Evolutionary conservation across 192 early-diverging fungal genomes (phyloP), one percentile per base, ranked within the genome.

Genomic region (Umbelopsis isabellina): DNA sequence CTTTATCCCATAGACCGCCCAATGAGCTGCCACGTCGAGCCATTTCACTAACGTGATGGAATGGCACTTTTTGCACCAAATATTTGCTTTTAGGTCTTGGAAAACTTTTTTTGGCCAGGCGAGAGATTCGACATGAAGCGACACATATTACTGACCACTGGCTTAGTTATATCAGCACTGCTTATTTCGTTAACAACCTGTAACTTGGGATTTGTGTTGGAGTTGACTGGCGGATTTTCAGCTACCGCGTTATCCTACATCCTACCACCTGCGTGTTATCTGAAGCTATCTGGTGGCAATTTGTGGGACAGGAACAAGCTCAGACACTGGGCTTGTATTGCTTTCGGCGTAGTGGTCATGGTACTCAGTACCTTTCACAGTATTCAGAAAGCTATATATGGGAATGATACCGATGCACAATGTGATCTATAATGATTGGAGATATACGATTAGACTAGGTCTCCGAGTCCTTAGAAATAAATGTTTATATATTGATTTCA

Each of bases 181-280:
- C 51, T 77, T 1, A 85, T 97, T 10, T 92, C 94, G 2, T 80
- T 95, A 27, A 68, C 85, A 3, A 93, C 92, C 4, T 91, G 90
- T 58, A 87, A 96, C 70, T 74, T 97, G 49, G 95, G 95, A 4
- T 86, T 95, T 66, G 81, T 97, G 15, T 79, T 97, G 22, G 95
- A 97, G 77, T 71, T 97, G 22, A 96, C 94, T 4, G 94, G 94
- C 25, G 93, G 91, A 4, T 85, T 95, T 80, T 93, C 95, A 1
- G 94, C 94, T 0, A 93, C 94, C 15, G 90, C 91, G 30, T 73
- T 96, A 75, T 94, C 95, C 2, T 97, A 91, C 79, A 94, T 97
- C 49, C 66, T 97, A 49, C 95, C 95, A 15, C 88, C 95, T 0
- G 83, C 87, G 0, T 95, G 93, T 65, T 95, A 90, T 74, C 78